These are phyloP conservation scores for Ophiosphaerella korrae DNA, from an alignment of 2,329 filamentous ascomycete genomes.

Conservation along the genomic window DNA sequence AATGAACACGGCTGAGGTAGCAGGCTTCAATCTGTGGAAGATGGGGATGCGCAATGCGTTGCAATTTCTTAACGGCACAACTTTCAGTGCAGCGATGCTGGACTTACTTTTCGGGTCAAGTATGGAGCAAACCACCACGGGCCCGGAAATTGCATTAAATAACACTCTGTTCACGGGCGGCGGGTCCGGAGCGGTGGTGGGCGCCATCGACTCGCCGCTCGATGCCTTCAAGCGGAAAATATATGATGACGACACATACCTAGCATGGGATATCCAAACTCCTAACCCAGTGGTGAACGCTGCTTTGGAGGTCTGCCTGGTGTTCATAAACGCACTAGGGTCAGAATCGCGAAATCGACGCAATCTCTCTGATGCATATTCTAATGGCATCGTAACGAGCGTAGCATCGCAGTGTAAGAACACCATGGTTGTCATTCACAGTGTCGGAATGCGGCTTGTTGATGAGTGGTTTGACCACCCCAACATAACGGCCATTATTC, in stretches of 20 bases:
- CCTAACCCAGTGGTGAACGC: constrained; percentile 18
- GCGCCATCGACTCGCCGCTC: constrained; percentile 27
- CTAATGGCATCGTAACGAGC: constrained; percentile 43
- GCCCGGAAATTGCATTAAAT: not conserved
- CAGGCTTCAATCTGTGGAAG: constrained; percentile 1
- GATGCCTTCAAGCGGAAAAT: constrained; percentile 42
- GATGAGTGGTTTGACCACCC: constrained; percentile 73
- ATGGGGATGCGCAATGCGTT: constrained; percentile 1
- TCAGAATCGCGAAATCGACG: constrained; percentile 5
- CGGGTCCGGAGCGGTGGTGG: constrained; percentile 2
- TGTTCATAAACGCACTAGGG: constrained; percentile 21
- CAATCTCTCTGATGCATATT: not conserved
- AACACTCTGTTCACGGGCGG: constrained; percentile 1
- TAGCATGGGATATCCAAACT: constrained; percentile 30
- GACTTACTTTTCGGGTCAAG: not conserved
- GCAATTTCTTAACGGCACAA: not conserved
- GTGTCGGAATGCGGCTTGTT: constrained; percentile 72
- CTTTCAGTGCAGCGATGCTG: not conserved
- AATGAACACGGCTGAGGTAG: not conserved
- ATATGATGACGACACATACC: constrained; percentile 29
- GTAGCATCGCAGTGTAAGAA: constrained; percentile 53
- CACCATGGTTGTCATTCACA: constrained; percentile 54
- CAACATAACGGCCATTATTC: constrained; percentile 81
- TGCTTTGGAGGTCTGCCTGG: constrained; percentile 19
- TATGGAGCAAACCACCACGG: not conserved